These are phyloP conservation scores for Aspergillaceae sp. DNA, from an alignment of 2,329 filamentous ascomycete genomes.

Conservation along the genomic window DNA sequence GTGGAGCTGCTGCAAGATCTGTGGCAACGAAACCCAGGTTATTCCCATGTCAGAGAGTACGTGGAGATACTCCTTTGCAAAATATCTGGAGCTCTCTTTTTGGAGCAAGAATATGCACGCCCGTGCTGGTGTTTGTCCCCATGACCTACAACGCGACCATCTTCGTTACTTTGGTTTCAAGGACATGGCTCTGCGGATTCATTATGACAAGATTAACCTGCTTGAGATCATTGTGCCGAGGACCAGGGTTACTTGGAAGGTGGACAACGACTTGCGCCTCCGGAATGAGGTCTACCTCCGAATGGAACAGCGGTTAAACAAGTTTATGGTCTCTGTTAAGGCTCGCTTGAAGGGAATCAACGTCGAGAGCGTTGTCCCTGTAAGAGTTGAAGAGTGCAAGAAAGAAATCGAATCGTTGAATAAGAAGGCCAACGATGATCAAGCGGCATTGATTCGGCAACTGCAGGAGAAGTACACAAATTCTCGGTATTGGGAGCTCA, in stretches of 20 bases:
- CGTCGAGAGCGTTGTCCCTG: conserved; percentile 79
- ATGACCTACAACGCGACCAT: conserved; percentile 88
- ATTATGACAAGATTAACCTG: conserved; percentile 86
- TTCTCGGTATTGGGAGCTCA: conserved; percentile 93
- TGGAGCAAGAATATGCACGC: conserved; percentile 77
- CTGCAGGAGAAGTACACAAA: conserved; percentile 86
- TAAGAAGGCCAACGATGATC: conserved; percentile 76
- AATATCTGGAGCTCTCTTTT: conserved; percentile 95
- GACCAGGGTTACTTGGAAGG: conserved; percentile 90
- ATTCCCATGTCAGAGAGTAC: conserved; percentile 87
- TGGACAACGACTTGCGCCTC: conserved; percentile 82
- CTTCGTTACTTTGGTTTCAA: conserved; percentile 85
- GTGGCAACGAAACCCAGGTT: conserved; percentile 79
- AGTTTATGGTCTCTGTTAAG: conserved; percentile 82
- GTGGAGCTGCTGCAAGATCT: conserved; percentile 95
- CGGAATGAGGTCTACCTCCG: conserved; percentile 85
- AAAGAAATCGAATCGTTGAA: conserved; percentile 69
- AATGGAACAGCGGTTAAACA: conserved; percentile 71
- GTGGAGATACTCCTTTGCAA: conserved; percentile 97
- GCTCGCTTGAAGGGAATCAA: conserved; percentile 78
- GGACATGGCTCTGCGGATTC: conserved; percentile 76
- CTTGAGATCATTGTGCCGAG: conserved; percentile 91
- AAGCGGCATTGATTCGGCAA: conserved; percentile 61
- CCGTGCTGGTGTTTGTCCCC: conserved; percentile 69
- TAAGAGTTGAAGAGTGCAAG: conserved; percentile 75